A percentile compares a stretch with the other conserved stretches of the same genome.
Evolutionary conservation across 495 filamentous ascomycete species (phyloP).

Genomic region (Wilcoxina mikolae): DNA sequence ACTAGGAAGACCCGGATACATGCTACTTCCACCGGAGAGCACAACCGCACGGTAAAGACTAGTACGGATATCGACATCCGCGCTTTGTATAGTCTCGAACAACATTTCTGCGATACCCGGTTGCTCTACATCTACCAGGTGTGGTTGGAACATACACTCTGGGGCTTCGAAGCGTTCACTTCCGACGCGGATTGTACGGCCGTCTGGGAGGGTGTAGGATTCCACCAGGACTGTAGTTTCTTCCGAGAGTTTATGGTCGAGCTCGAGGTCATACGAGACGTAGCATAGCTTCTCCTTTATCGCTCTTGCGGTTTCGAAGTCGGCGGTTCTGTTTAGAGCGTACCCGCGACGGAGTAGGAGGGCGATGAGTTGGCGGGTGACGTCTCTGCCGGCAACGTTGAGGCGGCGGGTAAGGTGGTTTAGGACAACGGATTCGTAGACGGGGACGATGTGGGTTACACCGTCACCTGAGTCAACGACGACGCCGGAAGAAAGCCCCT

Average conservation of each 20-base stretch:
- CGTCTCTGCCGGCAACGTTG: constrained; percentile 91
- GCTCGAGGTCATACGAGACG: constrained; percentile 92
- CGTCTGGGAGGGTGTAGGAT: constrained; percentile 91
- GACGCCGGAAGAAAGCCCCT: constrained; percentile 90
- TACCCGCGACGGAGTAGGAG: constrained; percentile 91
- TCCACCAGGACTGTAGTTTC: constrained; percentile 97
- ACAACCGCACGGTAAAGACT: constrained; percentile 96
- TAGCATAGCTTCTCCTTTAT: constrained; percentile 99
- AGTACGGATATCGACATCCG: constrained; percentile 84
- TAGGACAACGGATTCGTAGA: constrained; percentile 92
- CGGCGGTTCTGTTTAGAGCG: constrained; percentile 91
- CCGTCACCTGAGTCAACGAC: constrained; percentile 97
- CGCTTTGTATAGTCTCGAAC: constrained; percentile 94
- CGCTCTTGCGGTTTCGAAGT: constrained; percentile 97
- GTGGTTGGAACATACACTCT: constrained; percentile 97
- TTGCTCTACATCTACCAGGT: constrained; percentile 94
- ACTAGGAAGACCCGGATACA: constrained; percentile 93
- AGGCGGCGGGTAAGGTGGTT: constrained; percentile 89
- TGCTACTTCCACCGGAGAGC: constrained; percentile 87
- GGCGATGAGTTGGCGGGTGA: constrained; percentile 91
- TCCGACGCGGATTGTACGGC: constrained; percentile 86
- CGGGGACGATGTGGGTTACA: constrained; percentile 95
- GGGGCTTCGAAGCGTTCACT: constrained; percentile 96
- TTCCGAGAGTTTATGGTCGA: constrained; percentile 89
- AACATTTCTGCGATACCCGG: constrained; percentile 91